Base-by-base conservation (phyloP, 805 yeast genomes). In the Blastobotrys chiropterorum region DNA sequence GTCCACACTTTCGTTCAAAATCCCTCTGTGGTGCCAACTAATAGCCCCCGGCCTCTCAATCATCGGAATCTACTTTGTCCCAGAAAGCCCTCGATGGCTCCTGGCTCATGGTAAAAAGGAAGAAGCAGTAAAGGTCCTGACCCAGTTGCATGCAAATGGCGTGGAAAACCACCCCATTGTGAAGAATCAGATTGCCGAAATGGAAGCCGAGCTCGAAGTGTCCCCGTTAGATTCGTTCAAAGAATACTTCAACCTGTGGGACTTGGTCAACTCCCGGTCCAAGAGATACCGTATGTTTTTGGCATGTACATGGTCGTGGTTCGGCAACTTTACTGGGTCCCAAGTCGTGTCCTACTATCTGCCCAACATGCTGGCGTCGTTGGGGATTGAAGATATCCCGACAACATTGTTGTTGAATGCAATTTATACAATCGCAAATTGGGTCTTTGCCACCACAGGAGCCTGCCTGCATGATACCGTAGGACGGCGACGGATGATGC, bases 21-120 rank as follows among this genome's bases (percentile, higher is more conserved):
- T 53, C 14, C 58, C 60, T 8, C 50, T 56, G 19, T 57, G 60
- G 60, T 46, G 56, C 13, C 57, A 55, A 39, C 16, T 52, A 16
- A 31, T 55, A 38, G 45, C 48, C 17, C 58, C 58, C 2, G 54
- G 56, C 3, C 40, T 53, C n/a, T 52, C 49, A 2, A 20, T 44
- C 17, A 22, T 39, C 16, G 72, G 73, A 21, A 62, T 72, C 39
- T 62, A 79, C 42, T 77, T 81, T 41, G 69, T 90, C n/a, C 97
- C 97, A 0, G 97, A 90, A 67, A 81, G 90, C 42, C 96, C 97
- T 0, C 75, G 97, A 53, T 59, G 63, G 62, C 53, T 59, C 19
- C 70, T 71, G 1, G 75, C 78, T 55, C 70, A 77, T 56, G 80
- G 69, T 20, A 69, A 76, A 55, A 78, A 79, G 67, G 59, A 59